These are phyloP conservation scores for Pistacia integerrima DNA, from an alignment of 345 rosid species.

Conservation along the genomic window DNA sequence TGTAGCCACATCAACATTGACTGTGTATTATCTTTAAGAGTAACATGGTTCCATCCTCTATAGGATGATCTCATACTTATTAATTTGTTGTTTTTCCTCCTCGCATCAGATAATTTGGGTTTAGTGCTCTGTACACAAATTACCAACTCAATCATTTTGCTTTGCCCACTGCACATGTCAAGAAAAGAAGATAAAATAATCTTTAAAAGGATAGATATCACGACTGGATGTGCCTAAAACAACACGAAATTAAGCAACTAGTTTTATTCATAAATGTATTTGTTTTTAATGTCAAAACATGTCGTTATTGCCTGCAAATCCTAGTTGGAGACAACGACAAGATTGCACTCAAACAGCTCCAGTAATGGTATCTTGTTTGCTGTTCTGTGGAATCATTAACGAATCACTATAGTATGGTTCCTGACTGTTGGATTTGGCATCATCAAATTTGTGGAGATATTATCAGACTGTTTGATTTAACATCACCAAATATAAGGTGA, in stretches of 20 bases:
- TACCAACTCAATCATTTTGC: background rate
- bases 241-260: background rate
- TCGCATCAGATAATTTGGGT: no score
- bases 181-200: background rate
- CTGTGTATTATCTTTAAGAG: background rate
- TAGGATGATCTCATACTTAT: background rate
- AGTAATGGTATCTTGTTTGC: no score
- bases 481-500: background rate
- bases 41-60: background rate
- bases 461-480: background rate
- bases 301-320: background rate
- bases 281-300: background rate
- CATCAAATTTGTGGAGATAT: background rate
- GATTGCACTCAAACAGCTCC: background rate
- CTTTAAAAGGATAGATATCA: background rate
- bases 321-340: background rate
- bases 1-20: background rate
- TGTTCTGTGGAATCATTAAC: no score
- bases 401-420: background rate
- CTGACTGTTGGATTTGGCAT: background rate
- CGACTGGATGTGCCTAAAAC: background rate
- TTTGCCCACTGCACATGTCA: background rate
- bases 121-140: no score
- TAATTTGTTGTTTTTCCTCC: background rate
- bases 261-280: background rate